Percentiles rank a stretch among this genome's conserved stretches.
phyloP scores from a whole-genome alignment of 163 green algal genomes.

The Chloromonas sp. region DNA sequence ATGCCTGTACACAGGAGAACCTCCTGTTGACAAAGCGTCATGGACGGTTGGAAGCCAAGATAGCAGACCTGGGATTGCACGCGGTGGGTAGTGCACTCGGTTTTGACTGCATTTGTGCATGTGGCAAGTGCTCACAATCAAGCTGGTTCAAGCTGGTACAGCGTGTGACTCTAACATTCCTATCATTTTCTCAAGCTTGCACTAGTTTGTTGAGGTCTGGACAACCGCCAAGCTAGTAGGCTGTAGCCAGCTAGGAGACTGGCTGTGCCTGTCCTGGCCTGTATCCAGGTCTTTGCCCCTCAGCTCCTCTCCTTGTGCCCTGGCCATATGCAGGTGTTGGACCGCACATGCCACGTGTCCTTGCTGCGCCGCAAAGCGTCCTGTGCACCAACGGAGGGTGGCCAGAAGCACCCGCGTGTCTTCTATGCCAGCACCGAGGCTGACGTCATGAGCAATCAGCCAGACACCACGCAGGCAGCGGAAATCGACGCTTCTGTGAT shows the following conservation, averaged over 20 bases:
- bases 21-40: not conserved
- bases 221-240: not conserved
- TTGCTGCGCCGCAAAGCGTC: not conserved
- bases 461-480: too few species aligned
- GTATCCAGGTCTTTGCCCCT: not conserved
- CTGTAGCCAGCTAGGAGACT: not conserved
- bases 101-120: not conserved
- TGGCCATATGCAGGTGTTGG: not conserved
- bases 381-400: not conserved
- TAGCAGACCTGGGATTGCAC: slow-evolving; percentile 5
- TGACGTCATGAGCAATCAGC: too few species aligned
- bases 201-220: not conserved
- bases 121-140: not conserved
- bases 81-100: not conserved
- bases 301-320: not conserved
- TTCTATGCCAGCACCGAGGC: too few species aligned
- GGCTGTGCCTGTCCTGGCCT: not conserved
- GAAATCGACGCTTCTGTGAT: too few species aligned
- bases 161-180: too few species aligned
- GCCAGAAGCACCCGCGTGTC: too few species aligned
- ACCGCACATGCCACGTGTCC: not conserved
- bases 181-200: not conserved
- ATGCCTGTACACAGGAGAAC: not conserved
- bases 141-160: too few species aligned
- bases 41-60: not conserved